Base-by-base conservation (phyloP, 148 eudicot species). In the Vaccinium darrowii region DNA sequence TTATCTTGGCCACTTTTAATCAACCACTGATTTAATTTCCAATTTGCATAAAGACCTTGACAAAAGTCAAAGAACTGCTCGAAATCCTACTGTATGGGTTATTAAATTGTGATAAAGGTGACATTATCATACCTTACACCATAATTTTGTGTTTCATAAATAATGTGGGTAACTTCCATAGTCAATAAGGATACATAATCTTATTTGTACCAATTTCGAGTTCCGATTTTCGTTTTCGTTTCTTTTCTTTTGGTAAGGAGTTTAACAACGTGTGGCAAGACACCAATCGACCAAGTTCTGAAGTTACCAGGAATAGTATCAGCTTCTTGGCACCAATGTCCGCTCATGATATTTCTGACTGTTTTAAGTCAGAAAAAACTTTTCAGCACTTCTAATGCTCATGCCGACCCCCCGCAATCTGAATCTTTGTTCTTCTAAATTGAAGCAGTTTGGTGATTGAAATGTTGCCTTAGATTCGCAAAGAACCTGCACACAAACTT, bases 401-500 rank as follows among this genome's bases (percentile, higher is more conserved):
- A 86, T 79, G 89, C 80, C 76, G 84, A 88, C 76, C 57, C 83
- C 83, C 89, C 79, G 88, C 90, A 88, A 85, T 84, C 89, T 87
- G 90, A 81, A 87, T 85, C 89, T 74, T 88, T 90, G 90, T 82
- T 81, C 92, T 87, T 90, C 91, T 88, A 76, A 85, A 77, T 78
- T 86, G 88, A 81, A 82, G 87, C 90, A 90, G 90, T 27, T 87
- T 88, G 87, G 85, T 63, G 87, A 88, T 83, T 84, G 89, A 23
- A 80, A 69, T 82, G 85, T 80, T 83, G 89, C 88, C 86, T 90
- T 86, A 36, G 62, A 78, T 85, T 73, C 78, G 87, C 82, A 47
- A n/a, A 85, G 82, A 87, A 90, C 92, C 92, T 90, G 92, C 92
- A 90, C 77, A 89, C 79, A 88, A 82, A 78, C 90, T 88, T 73